Percentiles rank a stretch among this genome's conserved stretches.
Conservation (phyloP, 768 basidiomycete species). For the Suillus fuscotomentosus region DNA sequence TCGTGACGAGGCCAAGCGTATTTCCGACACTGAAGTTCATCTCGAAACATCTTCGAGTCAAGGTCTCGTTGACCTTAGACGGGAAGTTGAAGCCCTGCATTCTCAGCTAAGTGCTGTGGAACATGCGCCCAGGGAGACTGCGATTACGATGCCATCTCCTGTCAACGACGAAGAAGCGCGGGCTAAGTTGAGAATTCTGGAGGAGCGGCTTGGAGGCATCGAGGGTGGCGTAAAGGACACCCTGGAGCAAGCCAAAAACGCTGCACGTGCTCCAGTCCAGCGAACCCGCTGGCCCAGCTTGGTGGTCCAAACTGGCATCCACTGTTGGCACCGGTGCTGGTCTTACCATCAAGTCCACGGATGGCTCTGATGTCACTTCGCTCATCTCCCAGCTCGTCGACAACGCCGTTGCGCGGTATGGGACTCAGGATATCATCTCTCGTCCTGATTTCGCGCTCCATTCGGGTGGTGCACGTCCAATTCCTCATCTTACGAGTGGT, state of each 20-base stretch:
- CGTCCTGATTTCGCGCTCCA: constrained; percentile 84
- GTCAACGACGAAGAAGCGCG: constrained; percentile 57
- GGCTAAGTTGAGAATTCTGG: constrained; percentile 51
- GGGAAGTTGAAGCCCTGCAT: constrained; percentile 55
- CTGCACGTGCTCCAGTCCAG: constrained; percentile 34
- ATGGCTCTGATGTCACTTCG: constrained; percentile 70
- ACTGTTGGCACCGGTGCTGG: constrained; percentile 42
- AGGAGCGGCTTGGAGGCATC: constrained; percentile 58
- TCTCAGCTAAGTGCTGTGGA: constrained; percentile 36
- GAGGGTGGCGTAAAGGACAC: constrained; percentile 72
- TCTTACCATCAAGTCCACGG: constrained; percentile 66
- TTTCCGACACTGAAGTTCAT: constrained; percentile 53
- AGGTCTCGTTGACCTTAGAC: constrained; percentile 47
- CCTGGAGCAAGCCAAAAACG: constrained; percentile 59
- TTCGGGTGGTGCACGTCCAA: constrained; percentile 76
- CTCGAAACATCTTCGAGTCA: constrained; percentile 43
- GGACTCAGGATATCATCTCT: constrained; percentile 75
- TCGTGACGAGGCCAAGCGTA: constrained; percentile 41
- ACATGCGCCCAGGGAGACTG: constrained; percentile 19
- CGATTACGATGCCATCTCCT: constrained; percentile 12
- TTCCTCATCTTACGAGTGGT: constrained; percentile 81
- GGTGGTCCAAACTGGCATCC: constrained; percentile 70
- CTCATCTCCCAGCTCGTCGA: constrained; percentile 79
- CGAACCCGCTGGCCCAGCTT: constrained; percentile 44
- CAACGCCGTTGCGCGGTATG: constrained; percentile 54